Conservation (phyloP, 805 yeast genomes). For the Yarrowia sp. region DNA sequence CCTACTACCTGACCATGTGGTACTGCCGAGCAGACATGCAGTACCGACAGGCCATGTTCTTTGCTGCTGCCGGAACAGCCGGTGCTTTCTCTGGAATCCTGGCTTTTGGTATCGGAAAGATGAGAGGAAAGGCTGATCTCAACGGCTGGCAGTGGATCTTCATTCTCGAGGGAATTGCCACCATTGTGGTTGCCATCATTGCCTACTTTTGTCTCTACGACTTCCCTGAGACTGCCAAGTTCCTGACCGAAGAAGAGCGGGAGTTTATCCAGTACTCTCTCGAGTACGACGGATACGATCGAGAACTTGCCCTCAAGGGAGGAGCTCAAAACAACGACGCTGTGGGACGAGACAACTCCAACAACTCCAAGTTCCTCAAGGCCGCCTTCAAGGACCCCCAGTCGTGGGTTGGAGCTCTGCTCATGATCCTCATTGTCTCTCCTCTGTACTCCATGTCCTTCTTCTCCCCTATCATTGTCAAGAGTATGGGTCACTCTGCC, state of each 20-base stretch:
- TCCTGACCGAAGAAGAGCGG: slow-evolving; percentile 44
- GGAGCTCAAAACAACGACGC: slow-evolving; percentile 40
- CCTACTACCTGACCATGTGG: slow-evolving; percentile 35
- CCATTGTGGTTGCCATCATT: slow-evolving; percentile 35
- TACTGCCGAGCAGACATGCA: slow-evolving; percentile 43
- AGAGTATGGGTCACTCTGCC: slow-evolving; percentile 55
- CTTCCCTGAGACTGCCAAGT: slow-evolving; percentile 56
- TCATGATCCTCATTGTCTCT: slow-evolving; percentile 38
- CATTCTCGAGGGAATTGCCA: slow-evolving; percentile 50
- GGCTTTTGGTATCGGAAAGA: slow-evolving; percentile 44
- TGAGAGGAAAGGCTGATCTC: slow-evolving; percentile 41
- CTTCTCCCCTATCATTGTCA: slow-evolving; percentile 55
- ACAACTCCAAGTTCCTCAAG: slow-evolving; percentile 48
- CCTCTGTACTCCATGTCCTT: slow-evolving; percentile 59
- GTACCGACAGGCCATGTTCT: slow-evolving; percentile 42
- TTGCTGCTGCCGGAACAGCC: slow-evolving; percentile 30
- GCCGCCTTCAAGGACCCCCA: slow-evolving; percentile 49
- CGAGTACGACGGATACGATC: slow-evolving; percentile 18
- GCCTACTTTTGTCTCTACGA: slow-evolving; percentile 42
- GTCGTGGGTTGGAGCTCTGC: slow-evolving; percentile 46
- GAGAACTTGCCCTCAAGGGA: slow-evolving; percentile 8
- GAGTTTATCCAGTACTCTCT: slow-evolving; percentile 39
- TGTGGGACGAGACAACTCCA: slow-evolving; percentile 45
- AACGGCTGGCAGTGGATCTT: slow-evolving; percentile 53
- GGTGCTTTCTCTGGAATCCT: slow-evolving; percentile 55